phyloP scores from a whole-genome alignment of 495 filamentous ascomycete genomes.

The Cenococcum geophilum region DNA sequence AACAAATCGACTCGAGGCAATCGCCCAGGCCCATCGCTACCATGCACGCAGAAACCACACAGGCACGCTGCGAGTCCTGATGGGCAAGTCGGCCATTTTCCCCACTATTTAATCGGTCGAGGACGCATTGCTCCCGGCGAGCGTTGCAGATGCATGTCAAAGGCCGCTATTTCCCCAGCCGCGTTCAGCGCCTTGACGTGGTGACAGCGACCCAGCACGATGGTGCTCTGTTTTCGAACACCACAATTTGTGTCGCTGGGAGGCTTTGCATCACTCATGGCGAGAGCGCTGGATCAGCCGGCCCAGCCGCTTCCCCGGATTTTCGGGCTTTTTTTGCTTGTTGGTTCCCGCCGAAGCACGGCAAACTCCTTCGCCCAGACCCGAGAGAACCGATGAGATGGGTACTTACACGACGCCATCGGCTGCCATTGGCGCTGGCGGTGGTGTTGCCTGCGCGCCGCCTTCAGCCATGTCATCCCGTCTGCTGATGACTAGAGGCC shows the following conservation, averaged over 20 bases:
- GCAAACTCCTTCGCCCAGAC: neutral
- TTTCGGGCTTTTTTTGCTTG: conserved; percentile 23
- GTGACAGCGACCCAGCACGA: neutral
- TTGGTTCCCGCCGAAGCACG: conserved; percentile 22
- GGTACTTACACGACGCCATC: neutral
- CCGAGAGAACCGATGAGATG: neutral
- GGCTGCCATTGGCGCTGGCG: neutral
- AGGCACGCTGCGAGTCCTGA: too few relatives aligned
- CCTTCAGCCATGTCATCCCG: neutral
- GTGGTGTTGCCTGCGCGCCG: too few relatives aligned
- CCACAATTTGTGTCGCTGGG: too few relatives aligned
- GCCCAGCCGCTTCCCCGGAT: conserved; percentile 28
- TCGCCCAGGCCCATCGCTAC: too few relatives aligned
- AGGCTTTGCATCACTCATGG: too few relatives aligned
- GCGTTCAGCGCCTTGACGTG: conserved; percentile 14
- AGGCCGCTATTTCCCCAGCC: conserved; percentile 4
- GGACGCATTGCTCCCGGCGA: neutral
- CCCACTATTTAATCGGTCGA: neutral
- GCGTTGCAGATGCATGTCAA: neutral
- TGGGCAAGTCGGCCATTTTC: neutral
- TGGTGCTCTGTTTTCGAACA: neutral
- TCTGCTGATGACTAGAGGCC: conserved; percentile 1
- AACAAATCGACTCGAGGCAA: too few relatives aligned
- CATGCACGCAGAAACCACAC: too few relatives aligned
- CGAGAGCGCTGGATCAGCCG: conserved; percentile 9